Evolutionary conservation across 2,329 filamentous ascomycete genomes (phyloP), one percentile per base, ranked within the genome.

Genomic region (Pseudogymnoascus sp.): DNA sequence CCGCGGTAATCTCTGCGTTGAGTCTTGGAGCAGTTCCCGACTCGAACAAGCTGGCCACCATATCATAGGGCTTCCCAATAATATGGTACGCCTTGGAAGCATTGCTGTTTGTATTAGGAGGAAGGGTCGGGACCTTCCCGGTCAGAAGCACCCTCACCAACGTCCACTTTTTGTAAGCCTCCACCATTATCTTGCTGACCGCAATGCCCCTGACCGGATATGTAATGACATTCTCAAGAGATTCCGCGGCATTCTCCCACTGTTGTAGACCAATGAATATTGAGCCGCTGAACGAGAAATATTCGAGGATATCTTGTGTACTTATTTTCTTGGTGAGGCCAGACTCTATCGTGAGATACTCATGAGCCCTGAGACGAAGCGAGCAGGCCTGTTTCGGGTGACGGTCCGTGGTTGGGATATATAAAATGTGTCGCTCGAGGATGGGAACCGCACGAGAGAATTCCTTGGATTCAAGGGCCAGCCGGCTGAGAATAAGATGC

Each of bases 91-190:
- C 73, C 70, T 84, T 87, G 65, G 82, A 77, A 1, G 85, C 81
- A 18, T 76, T 74, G 1, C 74, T 65, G 60, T 82, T 80, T 6
- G 84, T 82, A 56, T 84, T 82, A 40, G 80, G 78, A 0, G 90
- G 89, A 8, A 85, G 72, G 0, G 75, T 68, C 1, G 78, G 77
- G 3, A 79, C 78, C 69, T 80, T 84, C 67, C 92, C 93, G 62
- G 86, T 78, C 5, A 84, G 80, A 16, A 99, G 78, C 62, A 97
- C 80, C 62, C 86, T 85, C 8, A 92, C 82, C 14, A 99, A 77
- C 7, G 96, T 73, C 89, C 91, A 97, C 75, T 93, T 96, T 77
- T 93, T 96, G 79, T 96, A 93, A 5, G 91, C 90, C 68, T 96
- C 91, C 3, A 89, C 80, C 88, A 95, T 95, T 60, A 96, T 81